These are phyloP conservation scores for Porphyrellus cyaneotinctus DNA, from an alignment of 768 basidiomycete genomes.

Conservation along the genomic window DNA sequence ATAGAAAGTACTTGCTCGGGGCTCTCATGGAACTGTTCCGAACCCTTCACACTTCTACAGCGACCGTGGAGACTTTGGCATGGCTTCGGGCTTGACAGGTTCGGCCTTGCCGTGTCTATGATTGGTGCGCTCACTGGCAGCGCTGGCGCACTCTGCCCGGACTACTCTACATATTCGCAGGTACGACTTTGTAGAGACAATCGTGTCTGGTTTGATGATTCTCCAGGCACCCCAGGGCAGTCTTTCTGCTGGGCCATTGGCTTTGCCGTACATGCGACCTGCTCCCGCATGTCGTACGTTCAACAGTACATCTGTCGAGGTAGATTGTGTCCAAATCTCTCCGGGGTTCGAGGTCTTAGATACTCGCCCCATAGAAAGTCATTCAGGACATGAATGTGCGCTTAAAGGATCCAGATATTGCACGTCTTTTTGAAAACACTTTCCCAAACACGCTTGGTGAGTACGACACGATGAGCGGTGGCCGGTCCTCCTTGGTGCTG, in stretches of 20 bases:
- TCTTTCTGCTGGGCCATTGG: slow-evolving; percentile 55
- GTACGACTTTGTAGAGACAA: slow-evolving; percentile 25
- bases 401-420: slow-evolving; percentile 73
- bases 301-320: slow-evolving; percentile 72
- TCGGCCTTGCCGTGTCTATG: slow-evolving; percentile 20
- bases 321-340: slow-evolving; percentile 22
- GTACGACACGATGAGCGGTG: slow-evolving; percentile 8
- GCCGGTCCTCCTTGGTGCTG: background rate
- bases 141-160: slow-evolving; percentile 50
- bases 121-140: slow-evolving; percentile 19
- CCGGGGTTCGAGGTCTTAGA: background rate
- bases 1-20: slow-evolving; percentile 3
- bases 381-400: slow-evolving; percentile 68
- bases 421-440: slow-evolving; percentile 76
- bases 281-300: slow-evolving; percentile 68
- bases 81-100: slow-evolving; percentile 21
- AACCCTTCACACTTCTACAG: background rate
- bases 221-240: slow-evolving; percentile 55
- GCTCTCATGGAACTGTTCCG: slow-evolving; percentile 4
- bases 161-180: slow-evolving; percentile 59
- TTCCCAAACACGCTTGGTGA: slow-evolving; percentile 78
- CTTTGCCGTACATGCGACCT: slow-evolving; percentile 71
- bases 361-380: slow-evolving; percentile 47
- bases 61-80: slow-evolving; percentile 8
- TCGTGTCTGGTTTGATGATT: background rate